Base-by-base conservation (phyloP, 2,329 filamentous ascomycete genomes). In the Stagonosporopsis tanaceti region DNA sequence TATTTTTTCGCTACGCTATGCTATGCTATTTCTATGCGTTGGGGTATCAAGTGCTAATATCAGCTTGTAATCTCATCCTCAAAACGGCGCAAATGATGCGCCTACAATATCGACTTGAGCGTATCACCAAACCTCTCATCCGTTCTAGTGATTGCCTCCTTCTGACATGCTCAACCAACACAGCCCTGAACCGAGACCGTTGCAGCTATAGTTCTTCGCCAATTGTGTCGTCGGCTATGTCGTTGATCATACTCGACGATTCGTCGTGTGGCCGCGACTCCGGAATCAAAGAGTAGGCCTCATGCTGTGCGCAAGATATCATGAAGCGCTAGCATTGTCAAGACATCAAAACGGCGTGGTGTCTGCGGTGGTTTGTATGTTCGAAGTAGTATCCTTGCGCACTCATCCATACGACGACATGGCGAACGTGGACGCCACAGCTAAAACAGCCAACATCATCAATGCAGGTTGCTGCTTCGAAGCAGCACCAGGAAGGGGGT, bases 401-500 rank as follows among this genome's bases (percentile, higher is more conserved):
- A 39, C 25, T 65, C 61, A 67, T 44, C 65, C 59, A 28, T 64
- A 58, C 8, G 61, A 55, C 4, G 54, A 63, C n/a, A 65, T 30
- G 5, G 47, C 35, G n/a, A 62, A 45, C 17, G 32, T 55, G 15
- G 39, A 59, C 7, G 35, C 46, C 25, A 65, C 17, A 17, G 48
- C 50, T 7, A 63, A 17, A 4, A 28, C 37, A 12, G 51, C 47
- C 27, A 62, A 25, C 15, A 47, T 42, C n/a, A 46, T 50, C 54
- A 52, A 44, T 7, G 42, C 9, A 30, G 58, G 52, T 9, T 55
- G 41, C 40, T 50, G 50, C 20, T 28, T 53, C 7, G 63, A 51
- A 22, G 61, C 66, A 24, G 66, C 60, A 50, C 64, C 62, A 24
- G 65, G 65, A n/a, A 71, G 52, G 9, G 66, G 64, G 9, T 41